Evolutionary conservation across 495 filamentous ascomycete genomes (phyloP).

Genomic region (Aspergillus diversus): DNA sequence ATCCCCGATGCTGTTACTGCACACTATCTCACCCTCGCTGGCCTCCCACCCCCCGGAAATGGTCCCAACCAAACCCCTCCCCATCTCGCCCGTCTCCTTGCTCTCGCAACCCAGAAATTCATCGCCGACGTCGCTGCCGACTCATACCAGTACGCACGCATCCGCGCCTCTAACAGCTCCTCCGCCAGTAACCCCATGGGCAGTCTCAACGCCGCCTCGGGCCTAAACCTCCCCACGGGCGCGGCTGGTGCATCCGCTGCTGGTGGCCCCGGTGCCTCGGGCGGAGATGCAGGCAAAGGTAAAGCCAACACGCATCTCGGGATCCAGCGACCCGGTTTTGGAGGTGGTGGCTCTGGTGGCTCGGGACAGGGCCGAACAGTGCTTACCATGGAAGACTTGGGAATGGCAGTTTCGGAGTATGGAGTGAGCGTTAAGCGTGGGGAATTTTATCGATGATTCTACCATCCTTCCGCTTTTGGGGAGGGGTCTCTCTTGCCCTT

Average conservation of each 20-base stretch:
- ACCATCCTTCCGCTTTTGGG: neutral
- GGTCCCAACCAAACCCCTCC: constrained; percentile 79
- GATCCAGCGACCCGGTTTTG: constrained; percentile 88
- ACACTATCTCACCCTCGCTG: constrained; percentile 95
- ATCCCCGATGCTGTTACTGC: constrained; percentile 97
- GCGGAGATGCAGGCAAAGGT: constrained; percentile 59
- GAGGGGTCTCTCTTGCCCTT: neutral
- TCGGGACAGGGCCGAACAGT: constrained; percentile 87
- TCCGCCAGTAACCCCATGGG: constrained; percentile 87
- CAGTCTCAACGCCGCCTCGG: constrained; percentile 76
- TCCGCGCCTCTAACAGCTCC: constrained; percentile 84
- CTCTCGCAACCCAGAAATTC: constrained; percentile 96
- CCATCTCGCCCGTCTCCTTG: constrained; percentile 87
- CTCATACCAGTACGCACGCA: constrained; percentile 95
- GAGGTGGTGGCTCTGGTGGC: constrained; percentile 88
- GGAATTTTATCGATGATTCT: constrained; percentile 86
- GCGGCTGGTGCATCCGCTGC: constrained; percentile 44
- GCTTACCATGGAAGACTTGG: constrained; percentile 97
- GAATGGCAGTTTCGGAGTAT: constrained; percentile 96
- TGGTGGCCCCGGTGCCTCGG: constrained; percentile 51
- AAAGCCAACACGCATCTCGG: constrained; percentile 74
- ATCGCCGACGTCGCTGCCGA: constrained; percentile 96
- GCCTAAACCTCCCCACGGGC: constrained; percentile 63
- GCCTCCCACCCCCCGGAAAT: constrained; percentile 85
- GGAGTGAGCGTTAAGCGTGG: constrained; percentile 95